Percentiles rank a stretch among this genome's conserved stretches.
Conservation (phyloP, 352 stramenopile species). For the Pythium vanterpoolii region DNA sequence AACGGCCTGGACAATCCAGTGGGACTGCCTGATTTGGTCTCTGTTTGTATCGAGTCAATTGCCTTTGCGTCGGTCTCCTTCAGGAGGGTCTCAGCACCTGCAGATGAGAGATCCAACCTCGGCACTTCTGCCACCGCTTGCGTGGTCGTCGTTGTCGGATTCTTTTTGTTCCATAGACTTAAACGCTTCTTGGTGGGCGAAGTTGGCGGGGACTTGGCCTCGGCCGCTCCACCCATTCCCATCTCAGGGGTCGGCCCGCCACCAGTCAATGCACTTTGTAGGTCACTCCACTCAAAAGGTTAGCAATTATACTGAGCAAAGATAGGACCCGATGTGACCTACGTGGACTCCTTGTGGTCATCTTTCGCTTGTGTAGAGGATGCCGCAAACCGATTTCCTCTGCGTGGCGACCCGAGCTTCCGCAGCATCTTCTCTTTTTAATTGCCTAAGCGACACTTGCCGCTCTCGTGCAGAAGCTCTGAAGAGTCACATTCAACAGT, state of each 20-base stretch:
- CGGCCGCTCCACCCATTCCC: too few relatives aligned
- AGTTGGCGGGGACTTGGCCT: not conserved
- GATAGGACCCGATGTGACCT: not conserved
- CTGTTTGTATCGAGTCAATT: not conserved
- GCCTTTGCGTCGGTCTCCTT: not conserved
- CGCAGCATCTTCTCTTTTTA: constrained; percentile 14
- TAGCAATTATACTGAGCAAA: not conserved
- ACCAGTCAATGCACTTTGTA: not conserved
- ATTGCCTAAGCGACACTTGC: too few relatives aligned
- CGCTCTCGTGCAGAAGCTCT: too few relatives aligned
- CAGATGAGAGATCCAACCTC: not conserved
- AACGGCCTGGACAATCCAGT: too few relatives aligned
- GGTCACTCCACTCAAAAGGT: not conserved
- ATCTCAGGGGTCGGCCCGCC: not conserved
- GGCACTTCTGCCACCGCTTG: not conserved
- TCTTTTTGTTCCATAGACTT: constrained; percentile 15
- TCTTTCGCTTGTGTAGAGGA: not conserved
- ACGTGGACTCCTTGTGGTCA: constrained; percentile 6
- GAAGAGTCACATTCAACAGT: not conserved
- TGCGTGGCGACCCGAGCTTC: constrained; percentile 15
- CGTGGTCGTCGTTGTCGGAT: not conserved
- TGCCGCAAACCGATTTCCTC: constrained; percentile 13
- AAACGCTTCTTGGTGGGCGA: constrained; percentile 3
- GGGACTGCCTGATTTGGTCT: not conserved
- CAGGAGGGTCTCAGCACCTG: not conserved